Evolutionary conservation across 768 basidiomycete species (phyloP).

Genomic region (Rhodotorula babjevae): DNA sequence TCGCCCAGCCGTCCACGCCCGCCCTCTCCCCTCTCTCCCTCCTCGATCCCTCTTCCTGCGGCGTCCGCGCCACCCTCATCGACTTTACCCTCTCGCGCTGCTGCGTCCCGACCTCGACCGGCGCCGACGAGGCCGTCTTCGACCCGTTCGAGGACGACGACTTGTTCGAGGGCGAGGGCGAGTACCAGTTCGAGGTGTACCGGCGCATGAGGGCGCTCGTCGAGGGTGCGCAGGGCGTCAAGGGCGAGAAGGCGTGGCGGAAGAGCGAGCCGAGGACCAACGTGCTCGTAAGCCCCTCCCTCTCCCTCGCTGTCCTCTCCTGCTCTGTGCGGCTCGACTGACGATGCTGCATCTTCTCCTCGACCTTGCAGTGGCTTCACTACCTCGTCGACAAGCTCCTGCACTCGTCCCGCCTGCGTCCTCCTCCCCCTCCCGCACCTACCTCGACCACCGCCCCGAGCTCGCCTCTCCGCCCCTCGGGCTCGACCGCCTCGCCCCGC

Average conservation of each 20-base stretch:
- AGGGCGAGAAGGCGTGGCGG: slow-evolving; percentile 56
- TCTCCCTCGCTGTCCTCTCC: not conserved
- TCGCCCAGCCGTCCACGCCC: not conserved
- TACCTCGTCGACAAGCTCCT: slow-evolving; percentile 73
- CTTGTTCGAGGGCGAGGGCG: slow-evolving; percentile 86
- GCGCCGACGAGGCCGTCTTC: slow-evolving; percentile 58
- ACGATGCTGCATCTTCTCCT: not conserved
- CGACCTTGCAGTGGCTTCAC: slow-evolving; percentile 69
- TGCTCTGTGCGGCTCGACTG: not conserved
- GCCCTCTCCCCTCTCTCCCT: not conserved
- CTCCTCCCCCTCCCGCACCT: not conserved
- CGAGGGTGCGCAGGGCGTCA: slow-evolving; percentile 49
- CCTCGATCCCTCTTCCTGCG: slow-evolving; percentile 43
- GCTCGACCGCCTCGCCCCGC: not conserved
- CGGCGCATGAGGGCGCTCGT: slow-evolving; percentile 67
- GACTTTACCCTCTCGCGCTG: slow-evolving; percentile 86
- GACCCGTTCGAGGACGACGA: slow-evolving; percentile 64
- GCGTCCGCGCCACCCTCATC: slow-evolving; percentile 77
- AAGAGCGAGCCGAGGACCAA: slow-evolving; percentile 77
- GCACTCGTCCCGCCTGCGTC: slow-evolving; percentile 64
- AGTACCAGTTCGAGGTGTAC: slow-evolving; percentile 93
- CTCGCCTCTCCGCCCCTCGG: not conserved
- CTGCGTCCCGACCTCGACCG: slow-evolving; percentile 54
- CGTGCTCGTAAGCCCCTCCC: slow-evolving; percentile 65
- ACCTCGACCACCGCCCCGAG: not conserved